phyloP scores from a whole-genome alignment of 2,329 filamentous ascomycete species.

The Calonectria naviculata region DNA sequence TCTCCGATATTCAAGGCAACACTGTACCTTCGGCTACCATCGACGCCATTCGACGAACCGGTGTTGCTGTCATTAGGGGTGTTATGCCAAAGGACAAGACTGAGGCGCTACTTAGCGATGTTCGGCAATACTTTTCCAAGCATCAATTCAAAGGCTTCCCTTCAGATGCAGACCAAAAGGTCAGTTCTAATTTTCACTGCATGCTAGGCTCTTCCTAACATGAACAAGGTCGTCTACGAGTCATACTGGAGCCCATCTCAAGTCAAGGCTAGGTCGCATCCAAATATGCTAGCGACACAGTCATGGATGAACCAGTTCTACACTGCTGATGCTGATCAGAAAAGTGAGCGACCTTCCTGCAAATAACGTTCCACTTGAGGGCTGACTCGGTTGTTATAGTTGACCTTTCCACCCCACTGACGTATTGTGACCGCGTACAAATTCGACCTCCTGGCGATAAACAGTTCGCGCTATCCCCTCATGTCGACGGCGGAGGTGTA shows the following conservation, averaged over 20 bases:
- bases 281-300: constrained; percentile 5
- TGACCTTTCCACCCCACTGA: neutral
- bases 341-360: neutral
- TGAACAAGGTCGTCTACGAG: neutral
- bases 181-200: neutral
- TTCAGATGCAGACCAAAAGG: neutral
- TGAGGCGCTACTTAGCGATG: neutral
- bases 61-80: neutral
- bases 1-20: neutral
- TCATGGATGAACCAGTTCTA: constrained; percentile 11
- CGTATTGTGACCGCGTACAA: neutral
- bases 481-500: neutral
- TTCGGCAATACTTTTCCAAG: neutral
- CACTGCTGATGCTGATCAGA: neutral
- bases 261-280: constrained; percentile 11
- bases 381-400: neutral
- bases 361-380: neutral
- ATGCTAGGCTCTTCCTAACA: too few species aligned
- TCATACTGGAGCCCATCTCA: constrained; percentile 13
- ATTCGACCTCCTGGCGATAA: neutral
- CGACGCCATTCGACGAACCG: neutral
- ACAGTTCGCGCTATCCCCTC: neutral
- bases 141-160: neutral
- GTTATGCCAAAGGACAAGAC: neutral
- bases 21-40: neutral